These are phyloP conservation scores for Nigrograna mackinnonii DNA, from an alignment of 2,329 filamentous ascomycete species.

Conservation along the genomic window DNA sequence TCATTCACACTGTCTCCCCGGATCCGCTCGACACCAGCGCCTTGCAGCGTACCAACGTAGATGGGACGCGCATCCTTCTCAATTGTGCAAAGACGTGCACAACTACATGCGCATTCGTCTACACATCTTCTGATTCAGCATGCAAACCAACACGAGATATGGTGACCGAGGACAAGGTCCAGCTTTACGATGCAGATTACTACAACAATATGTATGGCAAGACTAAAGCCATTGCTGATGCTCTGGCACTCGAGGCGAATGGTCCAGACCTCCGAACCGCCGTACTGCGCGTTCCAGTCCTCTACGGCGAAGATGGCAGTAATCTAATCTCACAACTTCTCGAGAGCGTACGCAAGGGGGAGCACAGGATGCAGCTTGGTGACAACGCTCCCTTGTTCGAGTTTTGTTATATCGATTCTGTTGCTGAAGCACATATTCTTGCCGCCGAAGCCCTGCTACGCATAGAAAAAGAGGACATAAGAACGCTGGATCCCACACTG, in stretches of 20 bases:
- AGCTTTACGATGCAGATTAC: constrained; percentile 10
- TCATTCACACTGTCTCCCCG: constrained; percentile 51
- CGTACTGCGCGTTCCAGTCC: constrained; percentile 45
- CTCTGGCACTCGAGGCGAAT: constrained; percentile 17
- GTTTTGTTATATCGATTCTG: constrained; percentile 50
- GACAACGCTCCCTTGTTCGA: constrained; percentile 52
- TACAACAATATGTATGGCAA: constrained; percentile 16
- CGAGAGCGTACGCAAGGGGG: constrained; percentile 40
- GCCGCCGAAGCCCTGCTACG: constrained; percentile 49
- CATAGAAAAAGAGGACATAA: too few species aligned
- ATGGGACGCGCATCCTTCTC: constrained; percentile 49
- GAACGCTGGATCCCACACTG: constrained; percentile 27
- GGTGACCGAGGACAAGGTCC: constrained; percentile 14
- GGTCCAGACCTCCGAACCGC: constrained; percentile 44
- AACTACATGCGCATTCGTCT: constrained; percentile 50
- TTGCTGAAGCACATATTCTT: constrained; percentile 51
- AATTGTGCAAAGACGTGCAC: constrained; percentile 33
- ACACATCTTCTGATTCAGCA: constrained; percentile 34
- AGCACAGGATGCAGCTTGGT: constrained; percentile 51
- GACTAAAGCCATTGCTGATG: constrained; percentile 23
- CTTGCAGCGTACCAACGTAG: constrained; percentile 48
- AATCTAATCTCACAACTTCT: constrained; percentile 43
- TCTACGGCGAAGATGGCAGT: constrained; percentile 49
- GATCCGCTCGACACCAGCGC: constrained; percentile 28
- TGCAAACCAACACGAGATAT: constrained; percentile 3